Base-by-base conservation (phyloP, 805 yeast species). In the Metschnikowia santaceciliae region DNA sequence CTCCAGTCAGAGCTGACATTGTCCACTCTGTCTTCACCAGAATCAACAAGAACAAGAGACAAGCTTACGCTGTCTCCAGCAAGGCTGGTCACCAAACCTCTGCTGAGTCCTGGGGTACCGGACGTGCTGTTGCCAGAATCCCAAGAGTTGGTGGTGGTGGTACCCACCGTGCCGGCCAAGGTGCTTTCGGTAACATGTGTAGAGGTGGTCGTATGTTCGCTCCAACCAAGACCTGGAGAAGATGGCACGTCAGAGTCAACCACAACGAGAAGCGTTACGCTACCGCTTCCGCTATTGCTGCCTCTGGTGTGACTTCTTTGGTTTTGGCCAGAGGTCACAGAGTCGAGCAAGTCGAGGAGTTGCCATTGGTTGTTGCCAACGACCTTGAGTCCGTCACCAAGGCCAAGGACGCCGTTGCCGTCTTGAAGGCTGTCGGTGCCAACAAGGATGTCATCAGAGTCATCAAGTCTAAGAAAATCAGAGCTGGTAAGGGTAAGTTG, bases 131-230 rank as follows among this genome's bases (percentile, higher is more conserved):
- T 74, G 98, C 99, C 82, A 92, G 99, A 86, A 92, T 94, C 78
- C 99, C 99, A 84, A 91, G 99, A 86, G 98, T 94, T 76, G 97
- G 97, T 81, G 99, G 99, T 83, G 91, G 96, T 77, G 99, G 99
- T 88, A 94, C 99, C 77, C 97, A 90, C 95, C 91, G 99, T 82
- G 83, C 98, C 64, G 99, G 99, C 79, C 99, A 94, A 82, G 99
- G 90, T 79, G 99, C 99, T 76, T 94, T 94, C 86, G 99, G 99
- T 87, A 94, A 94, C 94, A 94, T 94, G 99, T 94, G 99, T 86
- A 92, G 99, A 81, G 97, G 97, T 79, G 99, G 99, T 84, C 96
- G 99, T 82, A 94, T 94, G 98, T 94, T 94, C 75, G 97, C 99
- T 79, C 99, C 99, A 78, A 94, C 99, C 80, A 94, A 94, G 86